These are phyloP conservation scores for Citrus trifoliata DNA, from an alignment of 345 rosid species.

Conservation along the genomic window DNA sequence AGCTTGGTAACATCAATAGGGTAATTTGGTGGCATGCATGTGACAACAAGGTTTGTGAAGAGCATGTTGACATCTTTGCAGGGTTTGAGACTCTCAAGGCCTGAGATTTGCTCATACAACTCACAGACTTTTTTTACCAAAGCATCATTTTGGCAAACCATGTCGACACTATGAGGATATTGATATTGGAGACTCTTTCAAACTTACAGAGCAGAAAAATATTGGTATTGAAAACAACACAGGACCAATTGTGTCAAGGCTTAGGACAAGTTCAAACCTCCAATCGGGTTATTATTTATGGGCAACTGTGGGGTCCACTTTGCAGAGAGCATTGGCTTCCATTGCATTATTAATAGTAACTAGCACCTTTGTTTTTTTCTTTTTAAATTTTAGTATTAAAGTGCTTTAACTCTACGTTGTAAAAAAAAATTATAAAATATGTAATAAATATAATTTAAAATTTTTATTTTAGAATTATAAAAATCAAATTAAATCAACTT, in stretches of 20 bases:
- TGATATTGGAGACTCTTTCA: background rate
- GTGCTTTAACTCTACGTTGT: no score
- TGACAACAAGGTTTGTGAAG: slow-evolving; percentile 68
- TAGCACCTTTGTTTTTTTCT: background rate
- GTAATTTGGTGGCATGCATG: slow-evolving; percentile 71
- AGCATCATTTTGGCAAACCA: slow-evolving; percentile 67
- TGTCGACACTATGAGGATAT: slow-evolving; percentile 63
- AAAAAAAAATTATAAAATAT: no score
- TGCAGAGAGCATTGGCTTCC: background rate
- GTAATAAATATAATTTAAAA: no score
- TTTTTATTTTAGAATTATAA: no score
- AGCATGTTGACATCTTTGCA: slow-evolving; percentile 80
- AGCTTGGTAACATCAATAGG: slow-evolving; percentile 72
- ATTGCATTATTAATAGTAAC: background rate
- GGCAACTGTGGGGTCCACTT: slow-evolving; percentile 28
- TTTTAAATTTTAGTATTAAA: no score
- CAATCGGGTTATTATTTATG: slow-evolving; percentile 32
- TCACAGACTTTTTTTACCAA: slow-evolving; percentile 52
- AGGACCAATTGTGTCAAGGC: background rate
- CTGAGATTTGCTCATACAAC: slow-evolving; percentile 61
- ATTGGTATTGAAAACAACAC: background rate
- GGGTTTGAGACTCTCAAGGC: slow-evolving; percentile 69
- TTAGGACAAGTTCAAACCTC: slow-evolving; percentile 17
- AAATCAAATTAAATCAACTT: fast-evolving
- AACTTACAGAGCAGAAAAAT: background rate